phyloP scores from a whole-genome alignment of 2,329 filamentous ascomycete genomes.

The Clonostachys rosea region DNA sequence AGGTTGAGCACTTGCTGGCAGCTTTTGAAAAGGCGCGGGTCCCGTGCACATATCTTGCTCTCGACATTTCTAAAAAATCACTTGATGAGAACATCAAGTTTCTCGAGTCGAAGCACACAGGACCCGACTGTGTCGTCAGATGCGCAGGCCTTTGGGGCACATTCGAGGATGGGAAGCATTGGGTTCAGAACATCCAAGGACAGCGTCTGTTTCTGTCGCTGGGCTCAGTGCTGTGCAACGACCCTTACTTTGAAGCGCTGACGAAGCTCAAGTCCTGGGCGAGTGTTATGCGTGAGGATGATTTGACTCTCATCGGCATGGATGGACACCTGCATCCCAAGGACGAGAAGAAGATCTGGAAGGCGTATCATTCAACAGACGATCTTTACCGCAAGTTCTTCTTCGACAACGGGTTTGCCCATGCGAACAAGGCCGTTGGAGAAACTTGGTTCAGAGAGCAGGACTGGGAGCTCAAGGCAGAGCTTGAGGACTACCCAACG shows the following conservation, averaged over 20 bases:
- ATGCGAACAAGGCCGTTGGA: slow-evolving; percentile 26
- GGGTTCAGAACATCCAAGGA: slow-evolving; percentile 17
- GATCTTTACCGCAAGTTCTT: slow-evolving; percentile 29
- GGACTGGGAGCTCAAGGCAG: slow-evolving; percentile 30
- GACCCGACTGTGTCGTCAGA: slow-evolving; percentile 15
- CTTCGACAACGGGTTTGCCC: slow-evolving; percentile 30
- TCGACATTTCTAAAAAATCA: slow-evolving; percentile 31
- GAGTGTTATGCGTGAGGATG: slow-evolving; percentile 21
- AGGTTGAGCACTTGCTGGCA: slow-evolving; percentile 29
- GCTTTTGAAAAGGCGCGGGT: slow-evolving; percentile 21
- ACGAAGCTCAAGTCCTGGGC: slow-evolving; percentile 28
- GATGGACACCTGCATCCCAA: slow-evolving; percentile 27
- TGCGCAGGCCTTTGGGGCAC: slow-evolving; percentile 33
- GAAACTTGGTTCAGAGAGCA: slow-evolving; percentile 25
- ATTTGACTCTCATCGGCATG: slow-evolving; percentile 33
- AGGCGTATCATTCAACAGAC: slow-evolving; percentile 28
- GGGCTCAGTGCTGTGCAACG: slow-evolving; percentile 35
- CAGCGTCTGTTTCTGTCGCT: slow-evolving; percentile 31
- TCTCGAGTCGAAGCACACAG: slow-evolving; percentile 19
- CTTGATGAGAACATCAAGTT: slow-evolving; percentile 24
- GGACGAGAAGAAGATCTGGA: slow-evolving; percentile 29
- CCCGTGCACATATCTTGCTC: slow-evolving; percentile 26
- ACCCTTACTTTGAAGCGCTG: slow-evolving; percentile 27
- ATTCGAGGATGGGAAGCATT: slow-evolving; percentile 26
- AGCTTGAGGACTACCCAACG: slow-evolving; percentile 21